These are phyloP conservation scores for Moniliophthora roreri DNA, from an alignment of 1,284 basidiomycete genomes.

Conservation along the genomic window DNA sequence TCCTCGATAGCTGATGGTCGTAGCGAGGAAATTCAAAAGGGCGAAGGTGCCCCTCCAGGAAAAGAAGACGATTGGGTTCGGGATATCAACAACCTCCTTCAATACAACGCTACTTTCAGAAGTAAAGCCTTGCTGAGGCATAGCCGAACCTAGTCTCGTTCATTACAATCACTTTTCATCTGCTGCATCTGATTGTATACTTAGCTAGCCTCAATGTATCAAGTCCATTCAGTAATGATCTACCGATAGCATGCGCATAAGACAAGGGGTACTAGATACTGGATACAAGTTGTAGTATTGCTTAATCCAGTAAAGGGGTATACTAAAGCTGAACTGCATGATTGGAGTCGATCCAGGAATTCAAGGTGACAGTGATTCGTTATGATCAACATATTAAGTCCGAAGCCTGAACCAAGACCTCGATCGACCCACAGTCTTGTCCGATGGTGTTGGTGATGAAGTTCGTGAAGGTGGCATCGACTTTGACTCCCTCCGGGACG, in stretches of 20 bases:
- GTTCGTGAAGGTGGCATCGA: conserved; percentile 3
- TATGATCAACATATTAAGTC: too few species aligned
- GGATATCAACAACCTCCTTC: conserved; percentile 91
- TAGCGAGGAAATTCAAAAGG: conserved; percentile 36
- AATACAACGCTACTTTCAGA: conserved; percentile 90
- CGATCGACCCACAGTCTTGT: neutral
- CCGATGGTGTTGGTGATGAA: neutral
- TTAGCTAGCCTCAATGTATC: neutral
- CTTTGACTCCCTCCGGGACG: neutral
- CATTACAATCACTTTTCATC: neutral
- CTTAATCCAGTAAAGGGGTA: too few species aligned
- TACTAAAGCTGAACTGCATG: too few species aligned
- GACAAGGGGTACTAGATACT: too few species aligned
- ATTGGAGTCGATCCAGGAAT: too few species aligned
- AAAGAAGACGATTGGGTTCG: conserved; percentile 94
- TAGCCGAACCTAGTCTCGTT: conserved; percentile 44
- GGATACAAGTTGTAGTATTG: too few species aligned
- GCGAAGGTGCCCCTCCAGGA: conserved; percentile 64
- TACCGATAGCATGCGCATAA: neutral
- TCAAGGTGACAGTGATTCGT: too few species aligned
- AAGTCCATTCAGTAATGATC: neutral
- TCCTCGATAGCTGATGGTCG: conserved; percentile 68
- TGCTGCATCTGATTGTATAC: neutral
- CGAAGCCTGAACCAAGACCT: neutral
- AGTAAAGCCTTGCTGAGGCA: conserved; percentile 80